Percentiles rank a stretch among this genome's conserved stretches.
Conservation (phyloP, 805 yeast genomes). For the Isabelozyma heimii region DNA sequence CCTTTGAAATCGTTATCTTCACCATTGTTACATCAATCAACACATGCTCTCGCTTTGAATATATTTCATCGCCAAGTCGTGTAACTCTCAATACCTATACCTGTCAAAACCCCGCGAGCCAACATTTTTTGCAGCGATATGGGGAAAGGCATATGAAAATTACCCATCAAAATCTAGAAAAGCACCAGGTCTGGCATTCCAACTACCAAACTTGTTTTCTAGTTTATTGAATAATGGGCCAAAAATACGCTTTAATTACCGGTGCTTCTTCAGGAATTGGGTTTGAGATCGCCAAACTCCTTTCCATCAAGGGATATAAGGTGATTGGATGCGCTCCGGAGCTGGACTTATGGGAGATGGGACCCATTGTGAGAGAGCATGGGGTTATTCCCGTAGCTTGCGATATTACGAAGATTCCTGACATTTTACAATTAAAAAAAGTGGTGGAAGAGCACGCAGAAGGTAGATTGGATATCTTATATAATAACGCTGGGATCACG, state of each 20-base stretch:
- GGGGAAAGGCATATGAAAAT: not conserved
- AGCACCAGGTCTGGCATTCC: too few relatives aligned
- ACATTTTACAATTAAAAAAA: slow-evolving; percentile 12
- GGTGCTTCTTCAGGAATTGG: slow-evolving; percentile 67
- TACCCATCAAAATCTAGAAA: not conserved
- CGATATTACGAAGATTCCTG: slow-evolving; percentile 34
- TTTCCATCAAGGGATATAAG: slow-evolving; percentile 36
- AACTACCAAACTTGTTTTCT: too few relatives aligned
- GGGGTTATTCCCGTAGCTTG: slow-evolving; percentile 28
- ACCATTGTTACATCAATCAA: too few relatives aligned
- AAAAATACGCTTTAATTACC: slow-evolving; percentile 31
- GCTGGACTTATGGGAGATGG: slow-evolving; percentile 19
- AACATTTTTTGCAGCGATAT: not conserved
- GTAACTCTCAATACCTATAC: not conserved
- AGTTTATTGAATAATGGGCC: not conserved
- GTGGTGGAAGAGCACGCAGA: slow-evolving; percentile 16
- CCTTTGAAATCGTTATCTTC: too few relatives aligned
- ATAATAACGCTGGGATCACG: slow-evolving; percentile 41
- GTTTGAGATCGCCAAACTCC: slow-evolving; percentile 41
- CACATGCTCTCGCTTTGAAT: too few relatives aligned
- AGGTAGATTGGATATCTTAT: slow-evolving; percentile 33
- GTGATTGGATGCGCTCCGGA: slow-evolving; percentile 29
- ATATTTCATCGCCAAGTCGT: not conserved
- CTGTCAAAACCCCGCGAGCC: not conserved
- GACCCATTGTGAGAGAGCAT: slow-evolving; percentile 17